Percentiles rank a stretch among this genome's conserved stretches.
Conservation (phyloP, 495 filamentous ascomycete species). For the Aspergillus asperescens region DNA sequence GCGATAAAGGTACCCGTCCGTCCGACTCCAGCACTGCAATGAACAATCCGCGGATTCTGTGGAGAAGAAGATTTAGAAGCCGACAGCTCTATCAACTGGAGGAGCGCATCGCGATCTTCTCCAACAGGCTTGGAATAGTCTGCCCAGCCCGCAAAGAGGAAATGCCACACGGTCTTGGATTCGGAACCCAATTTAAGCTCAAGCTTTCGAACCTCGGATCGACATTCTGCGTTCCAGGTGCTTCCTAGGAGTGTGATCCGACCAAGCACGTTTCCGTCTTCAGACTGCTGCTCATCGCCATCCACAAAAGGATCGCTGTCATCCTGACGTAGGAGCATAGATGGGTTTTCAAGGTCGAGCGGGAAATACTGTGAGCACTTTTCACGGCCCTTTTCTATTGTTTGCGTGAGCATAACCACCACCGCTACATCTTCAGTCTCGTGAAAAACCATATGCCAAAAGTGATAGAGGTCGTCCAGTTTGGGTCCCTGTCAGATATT, state of each 20-base stretch:
- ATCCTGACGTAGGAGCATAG: conserved; percentile 58
- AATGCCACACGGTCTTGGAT: conserved; percentile 76
- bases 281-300: conserved; percentile 18
- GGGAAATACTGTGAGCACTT: conserved; percentile 96
- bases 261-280: conserved; percentile 22
- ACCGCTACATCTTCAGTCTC: conserved; percentile 74
- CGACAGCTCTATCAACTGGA: conserved; percentile 72
- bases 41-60: conserved; percentile 80
- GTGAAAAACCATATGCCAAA: conserved; percentile 95
- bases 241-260: conserved; percentile 48
- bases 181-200: conserved; percentile 50
- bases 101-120: conserved; percentile 69
- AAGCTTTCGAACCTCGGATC: conserved; percentile 53
- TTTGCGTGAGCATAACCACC: conserved; percentile 94
- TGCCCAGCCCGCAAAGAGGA: conserved; percentile 89
- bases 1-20: conserved; percentile 94
- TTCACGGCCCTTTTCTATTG: conserved; percentile 71
- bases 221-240: conserved; percentile 41
- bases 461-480: conserved; percentile 58
- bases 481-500: conserved; percentile 66
- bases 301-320: conserved; percentile 29
- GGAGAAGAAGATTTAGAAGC: conserved; percentile 60
- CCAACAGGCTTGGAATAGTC: conserved; percentile 86
- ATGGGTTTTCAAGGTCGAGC: conserved; percentile 47
- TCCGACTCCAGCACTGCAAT: conserved; percentile 92